Evolutionary conservation across 805 yeast genomes (phyloP), one percentile per base, ranked within the genome.

Genomic region (Ascoidea asiatica): DNA sequence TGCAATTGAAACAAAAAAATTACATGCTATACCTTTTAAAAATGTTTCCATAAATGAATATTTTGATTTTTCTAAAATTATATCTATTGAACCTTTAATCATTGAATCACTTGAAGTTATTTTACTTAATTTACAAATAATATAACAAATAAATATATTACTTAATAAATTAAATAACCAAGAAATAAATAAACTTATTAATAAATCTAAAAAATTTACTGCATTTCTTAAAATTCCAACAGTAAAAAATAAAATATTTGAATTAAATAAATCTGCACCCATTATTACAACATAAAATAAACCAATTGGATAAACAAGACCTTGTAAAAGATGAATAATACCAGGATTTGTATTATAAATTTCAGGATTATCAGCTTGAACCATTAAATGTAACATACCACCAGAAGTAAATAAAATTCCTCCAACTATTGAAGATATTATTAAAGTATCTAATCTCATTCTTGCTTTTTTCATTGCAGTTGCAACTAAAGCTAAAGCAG

Each of bases 401-500:
- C 92, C 92, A 2, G 79, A 63, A 37, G 80, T 62, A 58, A 84
- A 83, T 4, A 84, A 57, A 1, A 81, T 50, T 0, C 87, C 92
- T 4, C 88, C 94, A 48, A 81, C 63, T 4, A 82, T 57, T 0
- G 88, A 76, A 56, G 81, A 81, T 19, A 82, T 53, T 0, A 75
- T 50, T n/a, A 84, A 56, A 1, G 79, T 69, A 46, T 78, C 80
- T 4, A 77, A 51, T 50, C 76, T 69, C 22, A 81, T 67, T 58
- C 94, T 68, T 4, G 89, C 73, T 55, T 84, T 84, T 59, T 84
- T 84, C 92, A 83, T 83, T 2, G 87, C 69, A 0, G 92, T 84
- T 6, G 94, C 94, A 18, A 83, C 90, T 38, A 82, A 81, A 0
- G 94, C 92, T 43, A 84, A 60, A 0, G 92, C 92, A 2, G 90